These are phyloP conservation scores for Aspergillus japonicus DNA, from an alignment of 2,329 filamentous ascomycete species.

Conservation along the genomic window DNA sequence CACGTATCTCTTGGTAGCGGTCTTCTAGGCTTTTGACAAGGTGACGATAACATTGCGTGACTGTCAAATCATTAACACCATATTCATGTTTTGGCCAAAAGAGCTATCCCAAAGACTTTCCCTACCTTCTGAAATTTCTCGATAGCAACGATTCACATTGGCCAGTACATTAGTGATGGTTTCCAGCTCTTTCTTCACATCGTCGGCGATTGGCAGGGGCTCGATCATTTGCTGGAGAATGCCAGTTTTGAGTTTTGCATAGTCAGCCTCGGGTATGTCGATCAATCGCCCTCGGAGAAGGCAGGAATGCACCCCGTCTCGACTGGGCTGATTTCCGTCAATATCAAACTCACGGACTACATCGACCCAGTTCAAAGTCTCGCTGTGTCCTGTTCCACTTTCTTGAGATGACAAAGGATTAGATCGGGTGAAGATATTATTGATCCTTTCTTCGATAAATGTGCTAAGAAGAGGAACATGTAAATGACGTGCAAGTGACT, in stretches of 20 bases:
- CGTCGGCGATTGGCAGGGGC: background rate
- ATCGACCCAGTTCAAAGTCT: background rate
- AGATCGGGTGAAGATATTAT: background rate
- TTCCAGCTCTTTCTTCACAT: background rate
- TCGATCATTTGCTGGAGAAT: background rate
- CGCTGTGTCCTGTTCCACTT: background rate
- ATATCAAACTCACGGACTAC: background rate
- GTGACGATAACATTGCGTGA: background rate
- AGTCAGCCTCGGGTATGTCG: background rate
- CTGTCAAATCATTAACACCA: background rate
- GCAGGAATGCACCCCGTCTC: background rate
- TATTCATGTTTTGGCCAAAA: background rate
- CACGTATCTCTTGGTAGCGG: background rate
- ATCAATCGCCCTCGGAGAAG: background rate
- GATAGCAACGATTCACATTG: background rate
- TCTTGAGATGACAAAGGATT: background rate
- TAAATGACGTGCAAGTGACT: background rate
- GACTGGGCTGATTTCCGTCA: background rate
- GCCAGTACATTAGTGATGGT: background rate
- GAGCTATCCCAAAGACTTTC: background rate
- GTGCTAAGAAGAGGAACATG: background rate
- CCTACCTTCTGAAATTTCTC: background rate
- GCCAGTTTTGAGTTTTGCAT: background rate
- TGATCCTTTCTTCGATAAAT: background rate
- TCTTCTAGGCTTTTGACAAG: background rate